Evolutionary conservation across 352 stramenopile species (phyloP), one percentile per base, ranked within the genome.

Genomic region (Albugo candida): DNA sequence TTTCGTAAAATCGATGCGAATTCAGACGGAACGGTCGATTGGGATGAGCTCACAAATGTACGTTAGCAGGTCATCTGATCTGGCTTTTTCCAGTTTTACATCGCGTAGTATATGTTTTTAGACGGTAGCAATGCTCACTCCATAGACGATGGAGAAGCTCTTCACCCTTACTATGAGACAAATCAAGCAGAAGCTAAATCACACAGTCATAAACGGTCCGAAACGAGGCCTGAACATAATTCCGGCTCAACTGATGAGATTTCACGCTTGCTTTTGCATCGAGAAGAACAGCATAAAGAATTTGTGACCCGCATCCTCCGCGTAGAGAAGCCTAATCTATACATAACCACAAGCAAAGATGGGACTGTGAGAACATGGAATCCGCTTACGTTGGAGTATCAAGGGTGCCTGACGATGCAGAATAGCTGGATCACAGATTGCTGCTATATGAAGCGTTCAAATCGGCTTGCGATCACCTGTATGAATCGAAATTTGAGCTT

Each of bases 1-100:
- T 87, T 87, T 50, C 73, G 83, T 55, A 91, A 92, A 61, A 89
- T 93, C 42, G 81, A 92, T 45, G 79, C 76, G 5, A 89, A 91
- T 59, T 85, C 66, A 8, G 70, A 87, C 49, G 81, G 81, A 13
- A 84, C 70, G 1, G 77, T 93, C 18, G 78, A 89, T 52, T 93
- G 81, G 81, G 81, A 92, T 51, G 81, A 93, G 52, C 76, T 93
- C 39, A 93, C 81, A 2, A 87, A 84, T 52, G 73, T 83, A 54
- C 50, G 50, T 18, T 34, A 5, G 3, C 19, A 43, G 24, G 3
- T 31, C 3, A 31, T 31, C 3, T 31, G 24, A 31, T 8, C 24
- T 8, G 24, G 8, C 24, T 31, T 8, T 8, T 10, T 8, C 24
- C 3, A 31, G 24, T 8, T 8, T 31, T 8, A 31, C 24, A 8